Evolutionary conservation across 352 stramenopile genomes (phyloP), one percentile per base, ranked within the genome.

Genomic region (Pilasporangium apinafurcum): DNA sequence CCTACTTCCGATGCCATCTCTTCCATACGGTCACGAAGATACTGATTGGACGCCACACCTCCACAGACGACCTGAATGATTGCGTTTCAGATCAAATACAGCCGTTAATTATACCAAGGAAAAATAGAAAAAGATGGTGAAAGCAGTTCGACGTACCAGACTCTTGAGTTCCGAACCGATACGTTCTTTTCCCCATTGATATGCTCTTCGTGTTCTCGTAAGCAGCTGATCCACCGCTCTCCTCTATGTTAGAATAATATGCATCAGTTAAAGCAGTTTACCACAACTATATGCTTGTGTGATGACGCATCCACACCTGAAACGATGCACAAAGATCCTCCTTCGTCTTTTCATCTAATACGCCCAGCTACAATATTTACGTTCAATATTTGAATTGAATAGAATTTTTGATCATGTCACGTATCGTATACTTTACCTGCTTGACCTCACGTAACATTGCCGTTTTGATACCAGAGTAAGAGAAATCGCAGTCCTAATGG

Each of bases 401-500:
- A 17, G 17, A 47, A 39, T 24, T 47, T n/a, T n/a, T n/a, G n/a
- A n/a, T n/a, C n/a, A n/a, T n/a, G n/a, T n/a, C n/a, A n/a, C n/a
- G n/a, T n/a, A n/a, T n/a, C 17, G 6, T 17, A 8, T 4, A 5
- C 1, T 30, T 41, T 17, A 90, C 68, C 49, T 79, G 67, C 21
- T 72, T 68, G 17, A 93, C 51, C 42, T 89, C 71, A 28, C 79
- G 79, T 24, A 90, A 56, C 82, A 99, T 96, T 21, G 94, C 87
- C 7, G 94, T 98, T 64, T 99, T 99, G 31, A 99, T 85, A 3
- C 96, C 96, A 3, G 96, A 95, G 68, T 98, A 99, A 32, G 83
- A 98, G 59, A 99, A 99, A 53, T 99, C 93, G 45, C 88, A 98
- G 66, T 98, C 88, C 74, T 86, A 38, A 27, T 45, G 7, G 26